Evolutionary conservation across 208 protist genomes (phyloP).

Genomic region (Angomonas deanei): DNA sequence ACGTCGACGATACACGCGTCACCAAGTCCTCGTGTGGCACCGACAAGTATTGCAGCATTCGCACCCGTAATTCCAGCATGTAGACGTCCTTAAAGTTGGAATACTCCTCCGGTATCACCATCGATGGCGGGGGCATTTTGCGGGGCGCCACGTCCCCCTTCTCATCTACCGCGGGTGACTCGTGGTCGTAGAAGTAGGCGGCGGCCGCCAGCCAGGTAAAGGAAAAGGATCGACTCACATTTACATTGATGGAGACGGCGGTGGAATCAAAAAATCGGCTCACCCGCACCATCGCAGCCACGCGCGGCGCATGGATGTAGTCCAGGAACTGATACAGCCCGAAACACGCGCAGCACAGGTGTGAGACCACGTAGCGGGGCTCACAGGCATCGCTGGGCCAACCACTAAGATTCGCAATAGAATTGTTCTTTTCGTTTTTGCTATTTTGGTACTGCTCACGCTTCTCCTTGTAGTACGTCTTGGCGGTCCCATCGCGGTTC

Average conservation of each 20-base stretch:
- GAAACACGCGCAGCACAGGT: conserved; percentile 73
- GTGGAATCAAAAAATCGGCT: conserved; percentile 64
- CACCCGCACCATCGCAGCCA: conserved; percentile 55
- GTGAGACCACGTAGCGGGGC: conserved; percentile 22
- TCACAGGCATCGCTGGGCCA: conserved; percentile 22
- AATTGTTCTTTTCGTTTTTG: neutral
- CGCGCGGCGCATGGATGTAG: conserved; percentile 53
- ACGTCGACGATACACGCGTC: conserved; percentile 3
- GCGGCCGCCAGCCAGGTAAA: conserved; percentile 78
- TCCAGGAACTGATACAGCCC: conserved; percentile 87
- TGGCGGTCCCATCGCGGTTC: neutral
- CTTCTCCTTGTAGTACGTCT: neutral
- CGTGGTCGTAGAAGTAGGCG: conserved; percentile 56
- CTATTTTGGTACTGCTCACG: neutral
- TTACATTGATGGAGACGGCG: conserved; percentile 75
- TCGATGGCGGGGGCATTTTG: conserved; percentile 26
- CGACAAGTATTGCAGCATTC: conserved; percentile 60
- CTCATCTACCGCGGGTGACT: neutral
- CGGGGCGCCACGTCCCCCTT: neutral
- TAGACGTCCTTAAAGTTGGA: conserved; percentile 88
- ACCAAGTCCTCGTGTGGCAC: conserved; percentile 25
- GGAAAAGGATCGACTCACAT: conserved; percentile 74
- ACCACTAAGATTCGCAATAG: conserved; percentile 8
- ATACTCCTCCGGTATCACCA: conserved; percentile 67
- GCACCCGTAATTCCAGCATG: conserved; percentile 74